These are phyloP conservation scores for Aspergillus sp. DNA, from an alignment of 2,329 filamentous ascomycete species.

Conservation along the genomic window DNA sequence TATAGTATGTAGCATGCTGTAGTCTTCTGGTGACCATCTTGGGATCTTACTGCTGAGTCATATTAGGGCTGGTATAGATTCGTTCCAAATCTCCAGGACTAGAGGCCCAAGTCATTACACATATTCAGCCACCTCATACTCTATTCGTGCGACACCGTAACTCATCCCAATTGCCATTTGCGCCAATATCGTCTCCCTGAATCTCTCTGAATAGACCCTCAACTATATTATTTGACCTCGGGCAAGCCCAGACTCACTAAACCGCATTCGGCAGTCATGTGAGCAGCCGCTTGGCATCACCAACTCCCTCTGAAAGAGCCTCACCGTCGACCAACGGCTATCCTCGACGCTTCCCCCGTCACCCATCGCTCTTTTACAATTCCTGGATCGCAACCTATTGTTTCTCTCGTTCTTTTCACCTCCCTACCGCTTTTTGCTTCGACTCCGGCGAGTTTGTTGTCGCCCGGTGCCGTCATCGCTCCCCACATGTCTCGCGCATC, in stretches of 20 bases:
- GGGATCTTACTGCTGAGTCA: too few relatives aligned
- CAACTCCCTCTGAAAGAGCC: conserved; percentile 26
- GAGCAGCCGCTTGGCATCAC: conserved; percentile 32
- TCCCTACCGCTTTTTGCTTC: conserved; percentile 13
- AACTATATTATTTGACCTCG: not conserved
- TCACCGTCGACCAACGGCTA: conserved; percentile 13
- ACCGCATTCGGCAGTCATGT: conserved; percentile 18
- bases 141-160: too few relatives aligned
- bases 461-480: conserved; percentile 27
- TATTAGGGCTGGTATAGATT: too few relatives aligned
- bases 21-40: too few relatives aligned
- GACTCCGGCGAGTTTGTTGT: conserved; percentile 20
- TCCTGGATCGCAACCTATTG: conserved; percentile 16
- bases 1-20: too few relatives aligned
- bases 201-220: too few relatives aligned
- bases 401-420: conserved; percentile 14
- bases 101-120: too few relatives aligned
- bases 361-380: conserved; percentile 15
- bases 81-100: too few relatives aligned
- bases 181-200: too few relatives aligned
- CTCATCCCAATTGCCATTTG: too few relatives aligned
- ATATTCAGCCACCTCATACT: too few relatives aligned
- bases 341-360: conserved; percentile 13
- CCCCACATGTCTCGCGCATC: conserved; percentile 40
- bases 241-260: not conserved